Conservation (phyloP, 2,329 filamentous ascomycete genomes). For the Clarireedia paspali region DNA sequence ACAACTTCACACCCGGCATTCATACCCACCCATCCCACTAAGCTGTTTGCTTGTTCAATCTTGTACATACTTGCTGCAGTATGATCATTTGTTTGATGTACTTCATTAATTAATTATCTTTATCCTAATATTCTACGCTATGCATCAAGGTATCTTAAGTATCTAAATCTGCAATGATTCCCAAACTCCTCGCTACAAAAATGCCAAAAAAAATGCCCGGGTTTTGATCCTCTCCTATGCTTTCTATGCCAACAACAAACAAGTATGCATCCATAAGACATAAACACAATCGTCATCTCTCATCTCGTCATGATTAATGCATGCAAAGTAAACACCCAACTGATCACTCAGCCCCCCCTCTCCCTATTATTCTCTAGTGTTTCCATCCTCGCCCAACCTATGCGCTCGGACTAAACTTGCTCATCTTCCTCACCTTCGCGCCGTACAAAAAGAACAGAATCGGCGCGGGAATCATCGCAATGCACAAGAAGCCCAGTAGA, state of each 20-base stretch:
- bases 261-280: neutral
- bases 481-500: slow-evolving; percentile 19
- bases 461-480: neutral
- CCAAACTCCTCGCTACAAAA: neutral
- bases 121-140: too few relatives aligned
- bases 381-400: neutral
- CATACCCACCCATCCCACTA: too few relatives aligned
- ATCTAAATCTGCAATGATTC: neutral
- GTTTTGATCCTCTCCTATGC: too few relatives aligned
- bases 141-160: neutral
- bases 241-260: neutral
- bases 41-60: too few relatives aligned
- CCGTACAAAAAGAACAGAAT: slow-evolving; percentile 3
- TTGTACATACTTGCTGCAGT: too few relatives aligned
- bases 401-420: slow-evolving; percentile 31
- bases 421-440: slow-evolving; percentile 31
- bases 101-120: too few relatives aligned
- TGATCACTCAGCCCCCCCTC: neutral
- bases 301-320: too few relatives aligned
- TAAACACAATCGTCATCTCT: neutral
- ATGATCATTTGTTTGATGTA: too few relatives aligned
- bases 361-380: neutral
- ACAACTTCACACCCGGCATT: too few relatives aligned
- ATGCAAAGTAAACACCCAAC: neutral
- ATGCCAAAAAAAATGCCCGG: neutral